Evolutionary conservation across 2,329 filamentous ascomycete species (phyloP).

Genomic region (Albifimbria verrucaria): DNA sequence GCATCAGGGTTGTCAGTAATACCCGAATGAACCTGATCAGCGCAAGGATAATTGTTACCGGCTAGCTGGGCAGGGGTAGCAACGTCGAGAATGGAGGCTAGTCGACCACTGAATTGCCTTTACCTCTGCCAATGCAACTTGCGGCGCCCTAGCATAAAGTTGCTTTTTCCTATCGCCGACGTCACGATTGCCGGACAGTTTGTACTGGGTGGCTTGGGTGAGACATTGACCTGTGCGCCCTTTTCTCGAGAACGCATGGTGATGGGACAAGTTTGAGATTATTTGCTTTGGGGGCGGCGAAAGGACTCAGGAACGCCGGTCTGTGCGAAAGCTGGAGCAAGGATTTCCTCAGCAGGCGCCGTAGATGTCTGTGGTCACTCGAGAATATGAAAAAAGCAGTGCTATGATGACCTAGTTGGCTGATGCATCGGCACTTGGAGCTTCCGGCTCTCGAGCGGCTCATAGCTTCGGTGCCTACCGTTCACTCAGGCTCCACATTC

Average conservation of each 20-base stretch:
- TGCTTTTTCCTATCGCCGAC: neutral
- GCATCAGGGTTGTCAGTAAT: neutral
- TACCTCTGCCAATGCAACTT: too few relatives aligned
- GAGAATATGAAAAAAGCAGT: neutral
- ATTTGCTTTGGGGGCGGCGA: neutral
- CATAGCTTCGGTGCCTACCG: neutral
- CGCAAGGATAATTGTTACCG: neutral
- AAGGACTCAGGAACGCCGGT: neutral
- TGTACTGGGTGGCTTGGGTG: neutral
- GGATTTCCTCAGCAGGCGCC: neutral
- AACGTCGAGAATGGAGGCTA: too few relatives aligned
- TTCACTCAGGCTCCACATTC: neutral
- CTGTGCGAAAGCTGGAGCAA: neutral
- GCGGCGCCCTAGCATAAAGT: too few relatives aligned
- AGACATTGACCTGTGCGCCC: neutral
- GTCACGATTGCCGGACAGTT: neutral
- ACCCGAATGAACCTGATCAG: neutral
- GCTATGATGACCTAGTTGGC: neutral
- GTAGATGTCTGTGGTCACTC: neutral
- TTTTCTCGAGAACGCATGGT: too few relatives aligned
- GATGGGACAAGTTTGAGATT: too few relatives aligned
- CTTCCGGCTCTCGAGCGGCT: neutral
- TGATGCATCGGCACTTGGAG: neutral
- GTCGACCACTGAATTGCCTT: too few relatives aligned
- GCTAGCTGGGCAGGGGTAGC: neutral